Percentiles rank a stretch among this genome's conserved stretches.
phyloP scores from a whole-genome alignment of 2,329 filamentous ascomycete genomes.

The Drechmeria coniospora region DNA sequence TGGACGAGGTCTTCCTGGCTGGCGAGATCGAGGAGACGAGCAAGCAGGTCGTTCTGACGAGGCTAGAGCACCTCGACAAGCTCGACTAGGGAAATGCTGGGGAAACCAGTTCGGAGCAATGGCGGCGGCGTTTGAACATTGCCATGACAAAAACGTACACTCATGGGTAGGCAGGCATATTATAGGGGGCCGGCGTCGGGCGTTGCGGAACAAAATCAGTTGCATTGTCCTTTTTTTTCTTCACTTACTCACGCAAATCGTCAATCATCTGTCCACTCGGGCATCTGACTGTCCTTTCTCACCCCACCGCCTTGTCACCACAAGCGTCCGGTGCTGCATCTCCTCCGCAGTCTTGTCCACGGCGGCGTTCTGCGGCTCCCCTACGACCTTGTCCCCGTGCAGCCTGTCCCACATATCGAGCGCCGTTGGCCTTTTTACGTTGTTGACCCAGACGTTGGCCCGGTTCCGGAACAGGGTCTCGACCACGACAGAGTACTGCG shows the following conservation, averaged over 20 bases:
- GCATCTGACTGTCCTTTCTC: no score
- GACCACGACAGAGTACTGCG: neutral
- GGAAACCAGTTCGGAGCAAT: no score
- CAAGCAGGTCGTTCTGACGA: constrained; percentile 90
- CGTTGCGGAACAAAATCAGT: no score
- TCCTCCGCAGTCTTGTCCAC: constrained; percentile 1
- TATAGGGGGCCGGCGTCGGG: no score
- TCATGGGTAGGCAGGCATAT: no score
- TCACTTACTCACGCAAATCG: neutral
- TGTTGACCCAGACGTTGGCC: constrained; percentile 9
- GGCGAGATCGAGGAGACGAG: constrained; percentile 98
- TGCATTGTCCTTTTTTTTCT: no score
- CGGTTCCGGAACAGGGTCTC: constrained; percentile 7
- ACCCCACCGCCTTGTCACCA: neutral
- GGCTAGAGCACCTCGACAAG: constrained; percentile 91
- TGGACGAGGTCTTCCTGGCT: constrained; percentile 94
- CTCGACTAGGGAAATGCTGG: no score
- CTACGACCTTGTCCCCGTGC: constrained; percentile 1
- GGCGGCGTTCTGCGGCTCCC: neutral
- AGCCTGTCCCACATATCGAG: constrained; percentile 12
- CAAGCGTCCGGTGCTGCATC: neutral
- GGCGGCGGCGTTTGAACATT: neutral
- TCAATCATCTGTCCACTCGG: no score
- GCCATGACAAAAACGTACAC: neutral
- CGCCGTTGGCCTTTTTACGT: constrained; percentile 8